Evolutionary conservation across 1,284 basidiomycete genomes (phyloP), one percentile per base, ranked within the genome.

Genomic region (Anthracocystis panici-leucophaei): DNA sequence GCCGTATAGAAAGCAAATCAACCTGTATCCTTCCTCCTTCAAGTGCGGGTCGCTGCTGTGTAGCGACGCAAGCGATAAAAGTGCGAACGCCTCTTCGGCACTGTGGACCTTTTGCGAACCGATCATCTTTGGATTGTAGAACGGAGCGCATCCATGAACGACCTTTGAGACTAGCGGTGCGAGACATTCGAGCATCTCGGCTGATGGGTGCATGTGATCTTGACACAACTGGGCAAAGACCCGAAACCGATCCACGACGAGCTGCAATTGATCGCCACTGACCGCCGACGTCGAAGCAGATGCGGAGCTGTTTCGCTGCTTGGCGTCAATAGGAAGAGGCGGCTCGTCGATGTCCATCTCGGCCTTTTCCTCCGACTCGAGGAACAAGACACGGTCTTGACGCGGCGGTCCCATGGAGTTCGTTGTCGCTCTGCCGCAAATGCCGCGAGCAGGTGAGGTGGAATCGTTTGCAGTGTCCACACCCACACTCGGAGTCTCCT

Each of bases 71-170:
- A 70, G 56, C 3, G 72, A 65, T 7, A 70, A 29, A 8, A 75
- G 50, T 3, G 59, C 63, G 16, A 66, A 53, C 5, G 53, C 59
- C 44, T 75, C 72, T 38, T 70, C 72, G 5, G 59, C 40, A 20
- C 63, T 66, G 53, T 75, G 72, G 3, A 33, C 33, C 18, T 53
- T 66, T 18, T 63, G 58, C 33, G 63, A 59, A n/a, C 55, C 57
- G 23, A 70, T 42, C 72, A 70, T 66, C 57, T 60, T 57, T 0
- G 67, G 63, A 50, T 75, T 67, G 44, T 60, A 70, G 50, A 70
- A 44, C 2, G 67, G 72, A 20, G 55, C 59, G 18, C 60, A 57
- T 7, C 49, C 25, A 2, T 44, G 50, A 16, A 65, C 61, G 29
- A 62, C 51, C 40, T 59, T 55, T 25, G 71, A 62, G 2, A 74